Base-by-base conservation (phyloP, 768 basidiomycete genomes). In the Antrodiella citrinella region DNA sequence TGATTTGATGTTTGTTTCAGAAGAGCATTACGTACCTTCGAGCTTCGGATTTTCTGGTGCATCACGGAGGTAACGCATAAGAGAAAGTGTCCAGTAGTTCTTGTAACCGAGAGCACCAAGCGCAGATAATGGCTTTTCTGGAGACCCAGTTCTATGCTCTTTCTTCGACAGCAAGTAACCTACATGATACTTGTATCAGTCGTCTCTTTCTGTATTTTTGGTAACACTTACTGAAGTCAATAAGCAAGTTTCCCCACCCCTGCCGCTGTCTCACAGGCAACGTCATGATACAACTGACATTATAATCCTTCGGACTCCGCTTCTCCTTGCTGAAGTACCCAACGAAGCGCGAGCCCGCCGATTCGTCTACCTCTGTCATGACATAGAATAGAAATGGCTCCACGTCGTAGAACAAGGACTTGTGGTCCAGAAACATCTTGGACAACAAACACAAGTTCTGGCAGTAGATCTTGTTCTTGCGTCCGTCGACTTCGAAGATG, bases 281-380 rank as follows among this genome's bases (percentile, higher is more conserved):
- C 15, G 96, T 98, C 94, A 99, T 97, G 63, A 99, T 99, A 73
- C 96, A 99, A 67, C 92, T 95, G 57, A 99, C 83, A 70, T 99
- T 99, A 67, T 92, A 93, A 62, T 92, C 89, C 69, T 92, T 93
- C 49, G 86, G 85, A 64, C 91, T 94, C 47, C 91, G 76, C 72
- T 99, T 99, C 76, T 99, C 96, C 67, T 99, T 99, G 70, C 87
- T 91, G 65, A 99, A 99, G 66, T 99, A 99, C 5, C 96, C 96
- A 48, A 99, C 87, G 62, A 99, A 99, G 48, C 88, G 84, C 23
- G 92, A 86, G 4, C 95, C 96, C 45, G 78, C 69, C 15, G 15
- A 5, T 30, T 92, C 91, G 69, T 96, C 91, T 51, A 79, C 75
- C 63, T 96, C 90, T 3, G 95, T 87, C 72, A 96, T 90, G 56